A percentile compares a stretch with the other conserved stretches of the same genome.
phyloP scores from a whole-genome alignment of 2,329 filamentous ascomycete genomes.

The Aspergillus sergii region DNA sequence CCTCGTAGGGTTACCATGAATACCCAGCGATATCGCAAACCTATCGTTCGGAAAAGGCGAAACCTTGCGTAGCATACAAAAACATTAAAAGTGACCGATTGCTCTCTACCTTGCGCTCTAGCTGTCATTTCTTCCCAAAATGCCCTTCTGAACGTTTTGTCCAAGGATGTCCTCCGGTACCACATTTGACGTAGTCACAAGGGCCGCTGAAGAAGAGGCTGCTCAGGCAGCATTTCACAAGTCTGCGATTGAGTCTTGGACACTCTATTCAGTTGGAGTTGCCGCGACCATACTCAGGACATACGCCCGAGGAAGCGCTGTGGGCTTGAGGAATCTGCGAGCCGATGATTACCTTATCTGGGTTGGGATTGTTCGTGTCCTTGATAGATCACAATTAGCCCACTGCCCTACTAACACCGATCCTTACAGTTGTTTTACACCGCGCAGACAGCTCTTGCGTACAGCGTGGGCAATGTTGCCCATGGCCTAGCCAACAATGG shows the following conservation, averaged over 20 bases:
- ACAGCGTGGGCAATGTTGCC: conserved; percentile 49
- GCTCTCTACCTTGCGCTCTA: background rate
- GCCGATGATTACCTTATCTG: conserved; percentile 59
- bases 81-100: background rate
- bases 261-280: conserved; percentile 29
- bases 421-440: conserved; percentile 50
- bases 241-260: conserved; percentile 26
- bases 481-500: conserved; percentile 58
- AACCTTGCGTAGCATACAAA: background rate
- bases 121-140: background rate
- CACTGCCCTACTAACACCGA: conserved; percentile 8
- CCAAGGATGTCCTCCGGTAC: conserved; percentile 9
- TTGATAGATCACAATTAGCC: background rate
- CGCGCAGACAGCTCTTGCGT: conserved; percentile 49
- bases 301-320: conserved; percentile 30
- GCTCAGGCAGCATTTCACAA: conserved; percentile 18
- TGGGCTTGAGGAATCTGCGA: conserved; percentile 31
- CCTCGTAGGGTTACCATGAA: background rate
- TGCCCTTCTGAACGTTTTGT: background rate
- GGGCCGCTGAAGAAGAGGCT: conserved; percentile 15
- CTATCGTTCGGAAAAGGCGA: background rate
- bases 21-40: background rate
- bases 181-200: background rate
- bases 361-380: conserved; percentile 49
- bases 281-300: conserved; percentile 40